A percentile compares a stretch with the other conserved stretches of the same genome.
These are phyloP conservation scores for Entelexis paramagnoliae DNA, from an alignment of 1,139 yeast genomes.

Conservation along the genomic window DNA sequence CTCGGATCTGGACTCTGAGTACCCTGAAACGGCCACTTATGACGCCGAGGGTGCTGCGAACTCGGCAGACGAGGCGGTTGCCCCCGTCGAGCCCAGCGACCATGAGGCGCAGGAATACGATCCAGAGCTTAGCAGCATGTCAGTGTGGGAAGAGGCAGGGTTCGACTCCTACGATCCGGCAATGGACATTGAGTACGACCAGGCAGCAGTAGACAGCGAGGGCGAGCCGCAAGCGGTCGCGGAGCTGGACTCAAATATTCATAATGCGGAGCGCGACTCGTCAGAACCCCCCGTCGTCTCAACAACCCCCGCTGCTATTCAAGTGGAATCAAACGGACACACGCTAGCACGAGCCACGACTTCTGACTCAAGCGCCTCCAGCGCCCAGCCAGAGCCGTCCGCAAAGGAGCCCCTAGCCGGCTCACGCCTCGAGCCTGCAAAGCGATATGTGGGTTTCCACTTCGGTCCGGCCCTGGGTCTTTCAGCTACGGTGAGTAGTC, in stretches of 20 bases:
- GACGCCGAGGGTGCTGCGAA: not conserved
- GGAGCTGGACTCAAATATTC: not conserved
- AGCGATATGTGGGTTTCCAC: not conserved
- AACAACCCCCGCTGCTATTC: not conserved
- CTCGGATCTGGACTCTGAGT: constrained; percentile 24
- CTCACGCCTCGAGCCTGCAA: not conserved
- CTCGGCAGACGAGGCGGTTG: not conserved
- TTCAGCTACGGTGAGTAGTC: too few relatives aligned
- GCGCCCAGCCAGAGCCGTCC: too few relatives aligned
- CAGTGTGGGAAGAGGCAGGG: constrained; percentile 8
- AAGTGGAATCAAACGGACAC: too few relatives aligned
- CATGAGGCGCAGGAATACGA: constrained; percentile 11
- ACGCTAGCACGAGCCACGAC: too few relatives aligned
- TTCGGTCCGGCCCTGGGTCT: not conserved
- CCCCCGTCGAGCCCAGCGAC: constrained; percentile 6
- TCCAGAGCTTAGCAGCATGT: constrained; percentile 9
- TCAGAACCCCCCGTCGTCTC: not conserved
- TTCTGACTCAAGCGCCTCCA: too few relatives aligned
- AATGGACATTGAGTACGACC: not conserved
- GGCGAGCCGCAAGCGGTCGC: not conserved
- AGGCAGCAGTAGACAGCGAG: not conserved
- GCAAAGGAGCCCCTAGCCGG: not conserved
- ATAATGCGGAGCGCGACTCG: not conserved
- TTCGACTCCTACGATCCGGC: constrained; percentile 1
- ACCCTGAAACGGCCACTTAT: not conserved